These are phyloP conservation scores for Pythium biforme DNA, from an alignment of 352 stramenopile species.

Conservation along the genomic window DNA sequence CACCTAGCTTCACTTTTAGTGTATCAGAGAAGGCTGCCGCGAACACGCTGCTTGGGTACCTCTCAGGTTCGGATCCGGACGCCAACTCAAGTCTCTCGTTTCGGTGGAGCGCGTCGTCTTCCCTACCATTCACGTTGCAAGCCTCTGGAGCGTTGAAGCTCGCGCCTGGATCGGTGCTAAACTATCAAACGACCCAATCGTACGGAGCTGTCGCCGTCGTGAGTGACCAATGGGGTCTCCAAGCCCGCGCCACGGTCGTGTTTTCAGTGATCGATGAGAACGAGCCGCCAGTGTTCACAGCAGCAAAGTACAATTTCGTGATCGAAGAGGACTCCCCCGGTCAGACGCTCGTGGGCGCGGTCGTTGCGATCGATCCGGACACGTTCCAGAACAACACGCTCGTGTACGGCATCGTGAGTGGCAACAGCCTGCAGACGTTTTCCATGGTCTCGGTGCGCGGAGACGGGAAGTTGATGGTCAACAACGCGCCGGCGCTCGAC, in stretches of 20 bases:
- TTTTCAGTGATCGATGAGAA: slow-evolving; percentile 47
- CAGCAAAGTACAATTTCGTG: slow-evolving; percentile 30
- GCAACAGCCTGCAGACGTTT: slow-evolving; percentile 45
- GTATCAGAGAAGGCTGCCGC: slow-evolving; percentile 17
- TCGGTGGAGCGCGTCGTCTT: slow-evolving; percentile 1
- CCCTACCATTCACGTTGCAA: slow-evolving; percentile 11
- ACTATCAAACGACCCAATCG: slow-evolving; percentile 23
- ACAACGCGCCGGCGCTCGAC: slow-evolving; percentile 34
- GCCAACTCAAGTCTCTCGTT: slow-evolving; percentile 9
- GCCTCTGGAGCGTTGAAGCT: slow-evolving; percentile 18
- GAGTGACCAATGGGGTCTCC: slow-evolving; percentile 32
- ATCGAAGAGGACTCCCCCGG: slow-evolving; percentile 40
- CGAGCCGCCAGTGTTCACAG: slow-evolving; percentile 42
- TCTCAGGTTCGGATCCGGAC: slow-evolving; percentile 25
- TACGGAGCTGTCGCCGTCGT: slow-evolving; percentile 27
- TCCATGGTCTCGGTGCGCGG: slow-evolving; percentile 37
- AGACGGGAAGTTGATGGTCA: slow-evolving; percentile 36
- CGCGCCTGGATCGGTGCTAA: slow-evolving; percentile 11
- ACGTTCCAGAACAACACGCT: slow-evolving; percentile 53
- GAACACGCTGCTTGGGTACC: slow-evolving; percentile 20
- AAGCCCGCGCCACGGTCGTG: slow-evolving; percentile 22
- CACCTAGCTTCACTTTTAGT: slow-evolving; percentile 16
- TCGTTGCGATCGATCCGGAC: slow-evolving; percentile 41
- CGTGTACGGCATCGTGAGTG: slow-evolving; percentile 40
- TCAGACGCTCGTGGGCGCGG: slow-evolving; percentile 31